These are phyloP conservation scores for Eutypa lata DNA, from an alignment of 2,329 filamentous ascomycete genomes.

Conservation along the genomic window DNA sequence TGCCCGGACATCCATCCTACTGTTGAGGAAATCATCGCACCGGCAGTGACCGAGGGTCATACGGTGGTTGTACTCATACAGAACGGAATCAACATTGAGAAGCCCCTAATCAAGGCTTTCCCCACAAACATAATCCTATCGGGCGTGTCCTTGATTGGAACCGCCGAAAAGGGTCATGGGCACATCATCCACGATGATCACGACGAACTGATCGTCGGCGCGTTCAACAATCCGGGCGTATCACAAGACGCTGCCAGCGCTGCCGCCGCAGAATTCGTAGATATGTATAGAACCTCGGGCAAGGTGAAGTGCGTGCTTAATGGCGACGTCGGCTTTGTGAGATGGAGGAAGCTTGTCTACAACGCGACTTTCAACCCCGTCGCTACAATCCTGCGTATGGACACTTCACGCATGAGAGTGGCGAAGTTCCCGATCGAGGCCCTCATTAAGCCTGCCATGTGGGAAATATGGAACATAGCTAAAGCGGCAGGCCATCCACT, in stretches of 20 bases:
- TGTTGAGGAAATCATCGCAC: slow-evolving; percentile 46
- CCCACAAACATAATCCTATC: slow-evolving; percentile 51
- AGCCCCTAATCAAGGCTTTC: slow-evolving; percentile 46
- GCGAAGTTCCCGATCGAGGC: slow-evolving; percentile 41
- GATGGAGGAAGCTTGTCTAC: slow-evolving; percentile 51
- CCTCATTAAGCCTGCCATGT: slow-evolving; percentile 51
- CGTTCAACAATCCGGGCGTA: slow-evolving; percentile 39
- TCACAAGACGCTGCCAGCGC: slow-evolving; percentile 30
- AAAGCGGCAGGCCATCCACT: slow-evolving; percentile 38
- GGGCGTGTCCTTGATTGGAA: slow-evolving; percentile 50
- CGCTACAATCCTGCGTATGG: slow-evolving; percentile 47
- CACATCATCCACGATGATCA: slow-evolving; percentile 52
- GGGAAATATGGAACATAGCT: slow-evolving; percentile 47
- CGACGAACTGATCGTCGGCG: too few species aligned
- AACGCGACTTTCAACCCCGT: slow-evolving; percentile 52
- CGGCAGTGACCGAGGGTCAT: slow-evolving; percentile 47
- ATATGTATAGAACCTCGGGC: slow-evolving; percentile 43
- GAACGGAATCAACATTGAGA: slow-evolving; percentile 63
- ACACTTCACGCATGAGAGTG: slow-evolving; percentile 48
- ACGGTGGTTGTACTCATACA: slow-evolving; percentile 57
- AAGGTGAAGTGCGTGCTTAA: slow-evolving; percentile 41
- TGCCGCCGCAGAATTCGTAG: slow-evolving; percentile 44
- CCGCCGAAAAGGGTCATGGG: slow-evolving; percentile 46
- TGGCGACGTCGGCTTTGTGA: slow-evolving; percentile 36
- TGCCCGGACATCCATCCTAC: slow-evolving; percentile 50